Conservation (phyloP, 129 eudicot genomes). For the Chrysanthemum seticuspe region DNA sequence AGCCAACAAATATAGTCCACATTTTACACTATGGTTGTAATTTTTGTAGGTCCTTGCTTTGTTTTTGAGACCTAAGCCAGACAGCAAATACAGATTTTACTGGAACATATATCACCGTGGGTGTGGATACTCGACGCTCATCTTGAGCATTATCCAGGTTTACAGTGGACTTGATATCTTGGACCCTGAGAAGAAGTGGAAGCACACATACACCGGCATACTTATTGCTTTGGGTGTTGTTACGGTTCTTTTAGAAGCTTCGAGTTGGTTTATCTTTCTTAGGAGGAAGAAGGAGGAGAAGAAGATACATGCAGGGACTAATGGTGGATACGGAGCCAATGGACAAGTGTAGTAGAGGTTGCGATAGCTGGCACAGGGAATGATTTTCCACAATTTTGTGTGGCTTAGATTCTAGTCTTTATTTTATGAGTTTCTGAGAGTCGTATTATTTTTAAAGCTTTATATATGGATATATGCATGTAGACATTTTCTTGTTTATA, state of each 20-base stretch:
- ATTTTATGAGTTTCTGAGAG: constrained; percentile 10
- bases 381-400: constrained; percentile 2
- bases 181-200: no score
- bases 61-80: constrained; percentile 58
- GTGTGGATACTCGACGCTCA: constrained; percentile 55
- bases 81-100: constrained; percentile 49
- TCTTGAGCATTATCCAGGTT: constrained; percentile 59
- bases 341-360: constrained; percentile 27
- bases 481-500: constrained; percentile 23
- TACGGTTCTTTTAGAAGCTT: constrained; percentile 48
- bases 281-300: constrained; percentile 49
- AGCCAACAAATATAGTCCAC: not conserved
- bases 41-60: constrained; percentile 52
- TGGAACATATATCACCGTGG: constrained; percentile 59
- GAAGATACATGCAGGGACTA: constrained; percentile 39
- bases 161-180: constrained; percentile 71
- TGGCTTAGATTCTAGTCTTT: constrained; percentile 15
- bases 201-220: constrained; percentile 62
- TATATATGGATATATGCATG: constrained; percentile 17
- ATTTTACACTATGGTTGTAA: not conserved
- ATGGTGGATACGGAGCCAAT: constrained; percentile 38
- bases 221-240: constrained; percentile 49
- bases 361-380: not conserved
- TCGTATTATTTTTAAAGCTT: constrained; percentile 18
- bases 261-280: constrained; percentile 64